Conservation (phyloP, 2,329 filamentous ascomycete genomes). For the Microdochium bolleyi region DNA sequence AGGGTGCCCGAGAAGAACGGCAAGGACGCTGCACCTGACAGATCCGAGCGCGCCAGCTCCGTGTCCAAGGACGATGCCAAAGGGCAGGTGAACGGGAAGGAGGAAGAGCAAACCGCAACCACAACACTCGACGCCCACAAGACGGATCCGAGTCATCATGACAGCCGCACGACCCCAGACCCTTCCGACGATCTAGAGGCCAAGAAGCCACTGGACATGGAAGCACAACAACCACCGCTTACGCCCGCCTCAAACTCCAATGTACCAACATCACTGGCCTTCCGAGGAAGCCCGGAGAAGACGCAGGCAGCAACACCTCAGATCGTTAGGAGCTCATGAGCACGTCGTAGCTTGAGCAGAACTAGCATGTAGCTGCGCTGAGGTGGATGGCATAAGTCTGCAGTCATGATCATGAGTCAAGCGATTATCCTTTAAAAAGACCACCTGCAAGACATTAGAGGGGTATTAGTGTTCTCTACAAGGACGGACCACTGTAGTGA, state of each 20-base stretch:
- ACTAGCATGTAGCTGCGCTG: no score
- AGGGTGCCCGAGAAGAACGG: constrained; percentile 34
- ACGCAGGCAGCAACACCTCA: constrained; percentile 16
- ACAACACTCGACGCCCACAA: no score
- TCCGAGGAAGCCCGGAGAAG: constrained; percentile 56
- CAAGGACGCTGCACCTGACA: constrained; percentile 12
- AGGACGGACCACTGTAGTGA: no score
- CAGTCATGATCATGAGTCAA: no score
- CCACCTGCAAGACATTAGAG: not conserved
- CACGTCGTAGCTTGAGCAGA: no score
- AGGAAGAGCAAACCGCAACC: not conserved
- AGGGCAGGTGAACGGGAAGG: not conserved
- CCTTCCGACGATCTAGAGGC: constrained; percentile 3
- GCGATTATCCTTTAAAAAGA: no score
- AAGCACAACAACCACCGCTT: constrained; percentile 10
- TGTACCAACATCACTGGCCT: constrained; percentile 41
- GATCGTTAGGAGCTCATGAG: no score
- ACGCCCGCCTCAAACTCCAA: constrained; percentile 20
- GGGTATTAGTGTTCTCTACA: no score
- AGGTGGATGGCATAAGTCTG: no score
- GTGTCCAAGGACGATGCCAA: not conserved
- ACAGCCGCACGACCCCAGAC: constrained; percentile 10
- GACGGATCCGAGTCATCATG: not conserved
- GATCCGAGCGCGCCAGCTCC: not conserved
- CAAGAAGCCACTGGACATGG: not conserved